Base-by-base conservation (phyloP, 164 flowering plant species). In the Vitis rotundifolia region DNA sequence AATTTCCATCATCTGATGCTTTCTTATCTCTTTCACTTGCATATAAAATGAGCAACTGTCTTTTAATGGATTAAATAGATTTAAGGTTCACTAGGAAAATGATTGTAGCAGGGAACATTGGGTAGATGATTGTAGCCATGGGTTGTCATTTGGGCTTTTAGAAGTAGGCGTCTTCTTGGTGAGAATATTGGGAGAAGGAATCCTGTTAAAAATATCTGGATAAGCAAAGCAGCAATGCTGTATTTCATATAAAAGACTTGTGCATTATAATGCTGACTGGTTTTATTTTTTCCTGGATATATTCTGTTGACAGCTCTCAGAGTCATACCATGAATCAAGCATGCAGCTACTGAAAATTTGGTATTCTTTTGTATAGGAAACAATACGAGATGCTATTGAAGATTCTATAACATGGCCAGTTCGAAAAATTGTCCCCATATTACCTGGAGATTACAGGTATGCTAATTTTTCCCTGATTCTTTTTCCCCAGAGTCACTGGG, bases 371-470 rank as follows among this genome's bases (percentile, higher is more conserved):
- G 15, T 26, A 16, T 55, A 92, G 99, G 93, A 78, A 72, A 91
- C 91, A n/a, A 96, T 96, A 63, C 79, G 88, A 13, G 92, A 96
- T 82, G 99, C 99, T 64, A 73, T 96, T 78, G 99, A 93, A 83
- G 99, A 93, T 82, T 86, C 94, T 29, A 75, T 96, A 72, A 91
- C 87, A 19, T 96, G 98, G 99, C 99, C 99, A 47, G 97, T 93
- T 62, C 76, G 99, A 61, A 89, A 93, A 74, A 81, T 95, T 67
- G 68, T 93, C 65, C 94, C 98, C 60, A 93, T 96, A 71, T 22
- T 96, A 75, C 93, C 98, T 57, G 97, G 99, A 70, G 98, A 96
- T 84, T 96, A 96, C 61, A 91, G 99, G 99, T 93, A 76, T 64
- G 73, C 49, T 15, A 48, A 55, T 31, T 11, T 47, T 37, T 28